A percentile compares a stretch with the other conserved stretches of the same genome.
phyloP scores from a whole-genome alignment of 306 rosid genomes.

The Begonia peltatifolia region DNA sequence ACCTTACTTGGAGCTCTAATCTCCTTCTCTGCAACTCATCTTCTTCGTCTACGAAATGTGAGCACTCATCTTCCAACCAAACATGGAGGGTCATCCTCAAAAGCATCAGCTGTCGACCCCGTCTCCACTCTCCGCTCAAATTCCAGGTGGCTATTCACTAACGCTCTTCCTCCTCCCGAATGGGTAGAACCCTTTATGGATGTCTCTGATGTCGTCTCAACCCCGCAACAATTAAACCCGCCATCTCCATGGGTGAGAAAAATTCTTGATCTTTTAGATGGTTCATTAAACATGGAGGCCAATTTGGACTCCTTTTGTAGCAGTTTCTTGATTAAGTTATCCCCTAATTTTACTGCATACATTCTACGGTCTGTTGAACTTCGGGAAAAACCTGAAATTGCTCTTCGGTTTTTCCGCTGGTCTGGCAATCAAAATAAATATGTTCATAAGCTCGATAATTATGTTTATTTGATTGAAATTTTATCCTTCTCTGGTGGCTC shows the following conservation, averaged over 20 bases:
- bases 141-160: slow-evolving; percentile 23
- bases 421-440: slow-evolving; percentile 39
- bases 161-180: slow-evolving; percentile 57
- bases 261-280: slow-evolving; percentile 48
- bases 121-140: slow-evolving; percentile 7
- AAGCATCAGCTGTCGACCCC: slow-evolving; percentile 11
- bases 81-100: slow-evolving; percentile 18
- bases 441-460: slow-evolving; percentile 47
- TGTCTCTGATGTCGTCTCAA: slow-evolving; percentile 55
- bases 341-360: slow-evolving; percentile 57
- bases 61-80: slow-evolving; percentile 1
- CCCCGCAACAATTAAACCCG: slow-evolving; percentile 20
- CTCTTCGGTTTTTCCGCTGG: slow-evolving; percentile 62
- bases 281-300: slow-evolving; percentile 50
- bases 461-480: slow-evolving; percentile 46
- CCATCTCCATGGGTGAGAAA: slow-evolving; percentile 65
- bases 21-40: slow-evolving; percentile 6
- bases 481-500: slow-evolving; percentile 19
- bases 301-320: slow-evolving; percentile 41
- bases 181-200: slow-evolving; percentile 62
- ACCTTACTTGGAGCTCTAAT: slow-evolving; percentile 14
- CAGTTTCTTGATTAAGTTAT: slow-evolving; percentile 40
- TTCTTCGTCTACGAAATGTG: slow-evolving; percentile 4
- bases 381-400: slow-evolving; percentile 18
- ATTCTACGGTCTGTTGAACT: slow-evolving; percentile 33